A percentile compares a stretch with the other conserved stretches of the same genome.
Conservation (phyloP, 331 rosid species). For the Quercus phellos region DNA sequence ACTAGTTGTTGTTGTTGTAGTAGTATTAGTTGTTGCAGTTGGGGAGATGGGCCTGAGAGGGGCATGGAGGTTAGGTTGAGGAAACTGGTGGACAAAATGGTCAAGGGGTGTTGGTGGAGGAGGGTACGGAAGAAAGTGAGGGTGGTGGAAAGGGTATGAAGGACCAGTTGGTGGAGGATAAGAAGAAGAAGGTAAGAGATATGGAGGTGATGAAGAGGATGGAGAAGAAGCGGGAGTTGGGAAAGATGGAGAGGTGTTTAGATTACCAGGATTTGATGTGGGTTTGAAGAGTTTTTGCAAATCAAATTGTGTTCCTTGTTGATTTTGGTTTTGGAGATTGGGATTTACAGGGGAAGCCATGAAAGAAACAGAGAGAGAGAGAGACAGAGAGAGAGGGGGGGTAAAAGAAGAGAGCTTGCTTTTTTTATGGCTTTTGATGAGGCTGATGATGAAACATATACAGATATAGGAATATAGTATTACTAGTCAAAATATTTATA, state of each 20-base stretch:
- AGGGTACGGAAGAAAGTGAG: constrained; percentile 46
- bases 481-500: not conserved
- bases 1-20: no score
- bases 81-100: not conserved
- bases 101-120: constrained; percentile 17
- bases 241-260: constrained; percentile 64
- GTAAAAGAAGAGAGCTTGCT: no score
- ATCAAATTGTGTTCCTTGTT: constrained; percentile 45
- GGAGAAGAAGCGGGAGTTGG: constrained; percentile 52
- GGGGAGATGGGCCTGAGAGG: constrained; percentile 40
- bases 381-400: not conserved
- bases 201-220: constrained; percentile 36
- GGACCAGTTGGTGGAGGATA: constrained; percentile 62
- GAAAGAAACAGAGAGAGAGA: not conserved
- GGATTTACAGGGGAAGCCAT: constrained; percentile 86
- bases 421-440: not conserved
- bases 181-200: constrained; percentile 52
- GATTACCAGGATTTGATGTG: constrained; percentile 40
- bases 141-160: constrained; percentile 40
- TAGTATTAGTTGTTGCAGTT: no score
- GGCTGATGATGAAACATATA: not conserved
- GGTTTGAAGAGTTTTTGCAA: constrained; percentile 65
- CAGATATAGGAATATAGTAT: not conserved
- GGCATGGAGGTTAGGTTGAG: no score
- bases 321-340: constrained; percentile 47